A percentile compares a stretch with the other conserved stretches of the same genome.
These are phyloP conservation scores for Ceratobasidium papillatum DNA, from an alignment of 1,284 basidiomycete genomes.

Conservation along the genomic window DNA sequence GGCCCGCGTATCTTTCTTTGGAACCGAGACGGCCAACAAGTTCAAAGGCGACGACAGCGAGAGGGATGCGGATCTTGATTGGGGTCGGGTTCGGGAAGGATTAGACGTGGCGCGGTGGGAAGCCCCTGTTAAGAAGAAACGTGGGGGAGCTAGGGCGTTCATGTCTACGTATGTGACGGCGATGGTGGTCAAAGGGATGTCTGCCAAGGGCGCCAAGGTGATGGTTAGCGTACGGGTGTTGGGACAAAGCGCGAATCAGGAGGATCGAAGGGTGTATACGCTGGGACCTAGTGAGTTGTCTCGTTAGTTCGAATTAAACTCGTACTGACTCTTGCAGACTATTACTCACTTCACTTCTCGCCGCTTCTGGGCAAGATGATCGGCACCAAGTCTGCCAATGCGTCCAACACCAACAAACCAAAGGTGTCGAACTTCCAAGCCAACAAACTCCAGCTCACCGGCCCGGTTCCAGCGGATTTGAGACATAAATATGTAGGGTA, in stretches of 20 bases:
- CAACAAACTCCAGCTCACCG: constrained; percentile 58
- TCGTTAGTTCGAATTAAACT: not conserved
- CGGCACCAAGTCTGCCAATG: constrained; percentile 41
- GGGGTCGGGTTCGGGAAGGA: constrained; percentile 44
- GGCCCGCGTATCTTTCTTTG: constrained; percentile 46
- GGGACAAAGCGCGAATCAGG: constrained; percentile 51
- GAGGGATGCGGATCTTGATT: constrained; percentile 45
- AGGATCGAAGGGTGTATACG: constrained; percentile 56
- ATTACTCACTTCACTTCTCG: constrained; percentile 52
- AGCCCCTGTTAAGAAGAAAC: constrained; percentile 53
- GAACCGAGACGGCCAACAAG: not conserved
- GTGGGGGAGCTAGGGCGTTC: constrained; percentile 52
- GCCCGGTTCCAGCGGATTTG: constrained; percentile 58
- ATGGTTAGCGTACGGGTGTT: constrained; percentile 53
- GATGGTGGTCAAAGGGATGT: constrained; percentile 46
- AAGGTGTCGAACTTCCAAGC: constrained; percentile 56
- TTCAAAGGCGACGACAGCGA: not conserved
- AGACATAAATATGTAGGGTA: constrained; percentile 61
- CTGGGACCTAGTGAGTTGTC: constrained; percentile 53
- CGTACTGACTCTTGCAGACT: constrained; percentile 45
- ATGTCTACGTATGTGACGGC: constrained; percentile 51
- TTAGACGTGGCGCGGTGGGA: constrained; percentile 48
- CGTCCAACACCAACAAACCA: constrained; percentile 18
- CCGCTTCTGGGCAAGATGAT: constrained; percentile 50
- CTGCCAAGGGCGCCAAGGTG: constrained; percentile 49